Percentiles rank a stretch among this genome's conserved stretches.
Conservation (phyloP, 192 early-diverging fungal species). For the Coemansia sp. region DNA sequence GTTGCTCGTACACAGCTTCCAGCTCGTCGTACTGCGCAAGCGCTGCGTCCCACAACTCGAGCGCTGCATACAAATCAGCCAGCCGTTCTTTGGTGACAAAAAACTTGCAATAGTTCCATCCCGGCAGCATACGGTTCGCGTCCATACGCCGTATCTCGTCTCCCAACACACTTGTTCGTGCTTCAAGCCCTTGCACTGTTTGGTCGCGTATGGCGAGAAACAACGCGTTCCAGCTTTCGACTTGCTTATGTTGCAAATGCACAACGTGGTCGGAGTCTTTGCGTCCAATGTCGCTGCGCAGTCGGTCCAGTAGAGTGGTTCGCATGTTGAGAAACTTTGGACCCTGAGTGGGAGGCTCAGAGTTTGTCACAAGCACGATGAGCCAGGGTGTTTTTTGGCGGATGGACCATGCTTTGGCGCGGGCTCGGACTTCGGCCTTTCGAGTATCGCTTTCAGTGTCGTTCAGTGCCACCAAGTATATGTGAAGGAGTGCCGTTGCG, state of each 20-base stretch:
- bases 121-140: constrained; percentile 88
- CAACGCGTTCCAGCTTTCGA: constrained; percentile 48
- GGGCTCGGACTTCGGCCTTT: constrained; percentile 43
- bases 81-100: constrained; percentile 94
- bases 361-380: constrained; percentile 70
- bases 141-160: constrained; percentile 86
- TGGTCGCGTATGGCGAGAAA: constrained; percentile 51
- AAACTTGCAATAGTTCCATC: constrained; percentile 99
- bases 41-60: constrained; percentile 86
- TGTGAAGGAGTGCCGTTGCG: constrained; percentile 18
- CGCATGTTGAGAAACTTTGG: constrained; percentile 58
- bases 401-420: constrained; percentile 35
- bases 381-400: constrained; percentile 68
- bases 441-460: constrained; percentile 41
- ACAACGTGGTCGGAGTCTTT: constrained; percentile 35
- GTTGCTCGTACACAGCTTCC: constrained; percentile 92
- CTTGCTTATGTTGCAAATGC: constrained; percentile 11
- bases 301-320: constrained; percentile 76
- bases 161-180: constrained; percentile 33
- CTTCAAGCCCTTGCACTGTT: constrained; percentile 80
- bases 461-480: constrained; percentile 21
- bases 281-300: constrained; percentile 77
- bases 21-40: constrained; percentile 95
- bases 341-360: constrained; percentile 35
- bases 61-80: constrained; percentile 79